phyloP scores from a whole-genome alignment of 2,329 filamentous ascomycete genomes.

The Claviceps maximensis region DNA sequence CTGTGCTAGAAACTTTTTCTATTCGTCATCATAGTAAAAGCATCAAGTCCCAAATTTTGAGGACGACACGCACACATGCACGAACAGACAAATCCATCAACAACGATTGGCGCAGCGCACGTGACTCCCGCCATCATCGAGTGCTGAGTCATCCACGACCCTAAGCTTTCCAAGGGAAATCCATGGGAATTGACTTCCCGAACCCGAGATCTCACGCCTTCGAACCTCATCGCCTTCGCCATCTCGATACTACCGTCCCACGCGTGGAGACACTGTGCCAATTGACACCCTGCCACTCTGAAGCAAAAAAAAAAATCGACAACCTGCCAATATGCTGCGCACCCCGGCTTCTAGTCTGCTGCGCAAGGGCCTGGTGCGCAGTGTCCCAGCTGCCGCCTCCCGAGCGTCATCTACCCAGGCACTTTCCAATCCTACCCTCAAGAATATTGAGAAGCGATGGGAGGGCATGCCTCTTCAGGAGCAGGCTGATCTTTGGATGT shows the following conservation, averaged over 20 bases:
- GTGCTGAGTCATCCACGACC: slow-evolving; percentile 11
- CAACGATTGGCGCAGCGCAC: not conserved
- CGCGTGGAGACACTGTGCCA: slow-evolving; percentile 15
- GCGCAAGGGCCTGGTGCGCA: slow-evolving; percentile 34
- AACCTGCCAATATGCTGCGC: slow-evolving; percentile 36
- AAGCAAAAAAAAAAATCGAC: slow-evolving; percentile 10
- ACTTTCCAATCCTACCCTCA: slow-evolving; percentile 93
- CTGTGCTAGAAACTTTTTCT: not conserved
- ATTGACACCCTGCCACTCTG: slow-evolving; percentile 18
- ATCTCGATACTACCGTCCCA: slow-evolving; percentile 8
- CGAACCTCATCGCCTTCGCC: slow-evolving; percentile 11
- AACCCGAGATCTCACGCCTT: slow-evolving; percentile 12
- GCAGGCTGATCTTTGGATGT: slow-evolving; percentile 99
- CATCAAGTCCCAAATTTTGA: not conserved
- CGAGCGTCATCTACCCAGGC: slow-evolving; percentile 63
- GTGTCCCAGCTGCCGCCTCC: slow-evolving; percentile 31
- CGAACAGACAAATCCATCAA: not conserved
- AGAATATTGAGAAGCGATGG: slow-evolving; percentile 99
- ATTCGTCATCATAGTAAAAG: not conserved
- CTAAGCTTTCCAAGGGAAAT: slow-evolving; percentile 13
- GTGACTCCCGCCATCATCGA: not conserved
- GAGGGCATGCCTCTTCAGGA: slow-evolving; percentile 95
- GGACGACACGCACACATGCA: not conserved
- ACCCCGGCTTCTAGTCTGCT: slow-evolving; percentile 38
- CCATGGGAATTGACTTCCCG: slow-evolving; percentile 19